A percentile compares a stretch with the other conserved stretches of the same genome.
These are phyloP conservation scores for Cyclotella atomus DNA, from an alignment of 108 stramenopile genomes.

Conservation along the genomic window DNA sequence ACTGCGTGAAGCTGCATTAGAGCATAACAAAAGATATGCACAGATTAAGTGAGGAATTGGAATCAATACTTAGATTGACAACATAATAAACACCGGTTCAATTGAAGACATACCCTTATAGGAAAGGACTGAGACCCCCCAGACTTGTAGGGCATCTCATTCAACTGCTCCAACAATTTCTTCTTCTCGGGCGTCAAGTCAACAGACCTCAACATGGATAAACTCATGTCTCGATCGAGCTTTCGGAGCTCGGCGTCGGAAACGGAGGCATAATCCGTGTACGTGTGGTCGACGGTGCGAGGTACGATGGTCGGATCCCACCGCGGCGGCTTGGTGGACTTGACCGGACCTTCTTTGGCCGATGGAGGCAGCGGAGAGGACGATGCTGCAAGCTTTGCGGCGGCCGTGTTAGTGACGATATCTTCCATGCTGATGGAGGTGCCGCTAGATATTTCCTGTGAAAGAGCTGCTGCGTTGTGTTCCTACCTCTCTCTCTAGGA, in stretches of 20 bases:
- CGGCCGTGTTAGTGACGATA: too few species aligned
- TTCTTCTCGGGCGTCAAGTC: conserved; percentile 1
- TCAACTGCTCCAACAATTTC: conserved; percentile 16
- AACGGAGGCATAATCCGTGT: conserved; percentile 44
- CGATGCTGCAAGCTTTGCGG: too few species aligned
- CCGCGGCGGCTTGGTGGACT: too few species aligned
- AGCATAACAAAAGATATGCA: neutral
- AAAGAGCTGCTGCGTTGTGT: too few species aligned
- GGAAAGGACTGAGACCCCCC: conserved; percentile 58
- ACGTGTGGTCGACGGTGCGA: conserved; percentile 51
- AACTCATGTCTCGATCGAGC: conserved; percentile 39
- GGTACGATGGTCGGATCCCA: too few species aligned
- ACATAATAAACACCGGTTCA: neutral
- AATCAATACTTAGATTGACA: too few species aligned
- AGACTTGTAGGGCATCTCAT: conserved; percentile 36
- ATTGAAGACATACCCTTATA: conserved; percentile 31
- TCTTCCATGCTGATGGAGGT: too few species aligned
- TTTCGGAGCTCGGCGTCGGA: conserved; percentile 30
- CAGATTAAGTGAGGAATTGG: neutral
- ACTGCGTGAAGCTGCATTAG: conserved; percentile 29
- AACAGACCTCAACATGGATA: neutral
- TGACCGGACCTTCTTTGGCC: too few species aligned
- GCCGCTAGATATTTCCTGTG: too few species aligned
- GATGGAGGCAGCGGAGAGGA: too few species aligned
- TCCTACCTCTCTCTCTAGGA: too few species aligned